phyloP scores from a whole-genome alignment of 306 rosid genomes.

The Biancaea sappan region DNA sequence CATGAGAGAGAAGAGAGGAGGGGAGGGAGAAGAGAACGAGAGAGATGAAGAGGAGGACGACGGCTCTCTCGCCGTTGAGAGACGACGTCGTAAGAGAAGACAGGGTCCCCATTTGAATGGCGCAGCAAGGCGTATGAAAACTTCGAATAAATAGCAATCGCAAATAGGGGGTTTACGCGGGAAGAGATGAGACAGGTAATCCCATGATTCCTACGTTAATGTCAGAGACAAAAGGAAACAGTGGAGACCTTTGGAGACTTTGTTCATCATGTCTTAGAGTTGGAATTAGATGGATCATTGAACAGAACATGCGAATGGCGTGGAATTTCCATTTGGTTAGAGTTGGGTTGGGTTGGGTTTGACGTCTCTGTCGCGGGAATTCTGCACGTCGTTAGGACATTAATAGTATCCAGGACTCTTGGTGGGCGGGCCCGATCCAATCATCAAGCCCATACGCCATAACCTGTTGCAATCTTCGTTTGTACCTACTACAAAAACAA shows the following conservation, averaged over 20 bases:
- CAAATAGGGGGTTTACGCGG: conserved; percentile 3
- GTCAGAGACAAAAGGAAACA: neutral
- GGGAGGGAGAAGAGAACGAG: conserved; percentile 69
- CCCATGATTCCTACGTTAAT: neutral
- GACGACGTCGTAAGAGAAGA: conserved; percentile 32
- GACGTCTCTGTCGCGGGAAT: neutral
- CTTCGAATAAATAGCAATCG: neutral
- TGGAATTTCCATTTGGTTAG: too few relatives aligned
- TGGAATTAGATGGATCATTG: neutral
- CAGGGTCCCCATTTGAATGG: conserved; percentile 34
- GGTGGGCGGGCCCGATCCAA: neutral
- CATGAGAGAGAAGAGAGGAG: conserved; percentile 67
- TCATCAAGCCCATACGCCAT: neutral
- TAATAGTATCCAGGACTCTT: neutral
- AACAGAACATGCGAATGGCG: neutral
- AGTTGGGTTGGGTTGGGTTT: neutral
- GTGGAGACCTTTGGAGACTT: neutral
- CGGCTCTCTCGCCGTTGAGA: conserved; percentile 75
- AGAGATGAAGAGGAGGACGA: conserved; percentile 64
- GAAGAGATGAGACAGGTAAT: neutral
- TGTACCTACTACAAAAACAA: too few relatives aligned
- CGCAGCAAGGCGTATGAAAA: neutral
- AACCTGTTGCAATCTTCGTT: neutral
- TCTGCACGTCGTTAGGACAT: neutral
- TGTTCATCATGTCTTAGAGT: too few relatives aligned